Base-by-base conservation (phyloP, 2,329 filamentous ascomycete species). In the Pseudogymnoascus sp. region DNA sequence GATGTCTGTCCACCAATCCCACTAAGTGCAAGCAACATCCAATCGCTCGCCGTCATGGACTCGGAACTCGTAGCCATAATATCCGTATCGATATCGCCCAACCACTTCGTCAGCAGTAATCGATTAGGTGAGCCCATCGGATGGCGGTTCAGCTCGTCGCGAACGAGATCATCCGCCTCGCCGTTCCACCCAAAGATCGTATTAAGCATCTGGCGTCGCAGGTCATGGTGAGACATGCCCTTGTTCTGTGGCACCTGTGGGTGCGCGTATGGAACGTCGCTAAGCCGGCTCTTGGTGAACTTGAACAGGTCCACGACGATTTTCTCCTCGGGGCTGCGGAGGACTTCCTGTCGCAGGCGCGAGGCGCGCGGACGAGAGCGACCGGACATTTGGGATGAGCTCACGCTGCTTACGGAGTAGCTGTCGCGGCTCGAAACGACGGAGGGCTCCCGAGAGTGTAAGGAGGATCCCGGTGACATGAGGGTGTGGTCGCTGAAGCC, bases 121-220 rank as follows among this genome's bases (percentile, higher is more conserved):
- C 89, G 85, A 64, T 85, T 88, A 1, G 90, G 82, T 4, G 91
- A 93, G 6, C 89, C 88, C 2, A 80, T 74, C 1, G 84, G 80
- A 70, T 96, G 90, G 18, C 87, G 82, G 63, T 80, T 82, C 76
- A 96, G 80, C 73, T 99, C 94, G 71, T 97, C 92, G 8, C 86
- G 83, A 60, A 99, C 84, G 57, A 99, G 75, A 47, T 87, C 86
- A 50, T 91, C 82, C 39, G 93, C 86, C 67, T 96, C 90, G 61
- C 87, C 86, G 59, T 93, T 87, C 92, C 94, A 99, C 2, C 94
- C 94, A 73, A 99, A 99, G 1, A 99, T 91, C 5, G 92, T 88
- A 66, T 82, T 90, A 4, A 99, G 81, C 92, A 99, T 97, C 73
- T 97, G 92, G 53, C 82, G 82, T 57, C 93, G 86, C 47, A 97